Conservation (phyloP, 139 green algal species). For the Diplosphaera chodatii region DNA sequence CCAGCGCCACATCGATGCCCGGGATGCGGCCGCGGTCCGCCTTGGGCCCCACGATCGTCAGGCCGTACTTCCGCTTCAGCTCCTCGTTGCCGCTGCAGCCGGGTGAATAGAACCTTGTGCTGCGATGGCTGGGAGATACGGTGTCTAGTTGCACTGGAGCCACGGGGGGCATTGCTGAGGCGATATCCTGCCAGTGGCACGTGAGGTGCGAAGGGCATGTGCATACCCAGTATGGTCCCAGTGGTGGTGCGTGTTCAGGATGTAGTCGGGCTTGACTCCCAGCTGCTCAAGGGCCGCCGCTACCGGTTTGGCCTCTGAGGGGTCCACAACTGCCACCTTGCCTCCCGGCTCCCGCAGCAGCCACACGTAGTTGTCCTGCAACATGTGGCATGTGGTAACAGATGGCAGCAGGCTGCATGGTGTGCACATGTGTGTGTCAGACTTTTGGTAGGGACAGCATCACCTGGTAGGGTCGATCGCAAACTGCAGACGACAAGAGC, state of each 20-base stretch:
- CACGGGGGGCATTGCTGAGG: too few species aligned
- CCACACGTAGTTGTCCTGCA: constrained; percentile 77
- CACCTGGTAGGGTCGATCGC: too few species aligned
- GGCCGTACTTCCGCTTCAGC: constrained; percentile 32
- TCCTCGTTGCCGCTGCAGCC: constrained; percentile 25
- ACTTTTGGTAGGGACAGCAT: too few species aligned
- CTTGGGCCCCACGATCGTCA: constrained; percentile 47
- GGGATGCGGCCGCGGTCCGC: constrained; percentile 71
- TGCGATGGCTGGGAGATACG: too few species aligned
- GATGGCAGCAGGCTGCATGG: too few species aligned
- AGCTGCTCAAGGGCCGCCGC: constrained; percentile 34
- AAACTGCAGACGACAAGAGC: too few species aligned
- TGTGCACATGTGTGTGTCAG: too few species aligned
- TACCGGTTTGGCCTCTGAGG: constrained; percentile 68
- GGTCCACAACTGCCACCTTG: constrained; percentile 76
- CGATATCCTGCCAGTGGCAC: too few species aligned
- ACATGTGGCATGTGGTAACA: too few species aligned
- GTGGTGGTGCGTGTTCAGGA: constrained; percentile 74
- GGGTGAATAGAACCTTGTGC: too few species aligned
- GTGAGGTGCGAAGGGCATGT: too few species aligned
- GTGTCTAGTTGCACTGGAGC: too few species aligned
- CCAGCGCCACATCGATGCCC: constrained; percentile 69
- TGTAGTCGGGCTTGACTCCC: constrained; percentile 51
- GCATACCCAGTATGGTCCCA: constrained; percentile 24
- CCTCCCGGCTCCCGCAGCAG: constrained; percentile 54